Evolutionary conservation across 495 filamentous ascomycete genomes (phyloP), one percentile per base, ranked within the genome.

Genomic region (Annulohypoxylon nitens): DNA sequence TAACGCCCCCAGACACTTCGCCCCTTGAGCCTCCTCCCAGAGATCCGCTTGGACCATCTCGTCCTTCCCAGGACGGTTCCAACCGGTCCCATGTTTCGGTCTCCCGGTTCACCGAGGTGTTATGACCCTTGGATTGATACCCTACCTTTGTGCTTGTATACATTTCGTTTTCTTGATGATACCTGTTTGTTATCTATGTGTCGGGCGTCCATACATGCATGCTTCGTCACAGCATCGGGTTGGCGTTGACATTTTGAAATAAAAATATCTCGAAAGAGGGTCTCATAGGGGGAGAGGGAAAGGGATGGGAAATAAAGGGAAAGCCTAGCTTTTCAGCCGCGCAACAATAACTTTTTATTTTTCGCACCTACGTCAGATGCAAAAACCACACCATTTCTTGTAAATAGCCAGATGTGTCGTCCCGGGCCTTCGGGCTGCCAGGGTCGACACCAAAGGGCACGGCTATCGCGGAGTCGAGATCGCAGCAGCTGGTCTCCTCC

Each of bases 91-190:
- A 83, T 48, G 79, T 63, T 7, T 83, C 81, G 26, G 75, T 68
- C 5, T 88, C 87, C 23, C 77, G 83, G 59, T 89, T 89, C 69
- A 84, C 81, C 8, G 87, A 89, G 76, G 79, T 84, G 64, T 81
- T 87, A 70, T 88, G 78, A 85, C 64, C 54, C 41, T 60, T 47
- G 51, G 72, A 64, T 72, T 61, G 64, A 65, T 72, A 69, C 65
- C 65, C 4, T 58, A 53, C 51, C 20, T 75, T 63, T 70, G 53
- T 53, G 45, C 62, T 63, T 50, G 48, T 74, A 63, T 75, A 66
- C 36, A 75, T 70, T 64, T 67, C 25, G 62, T 53, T 58, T 69
- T 64, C 67, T 67, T 70, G 62, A 75, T 75, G 72, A 75, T 75
- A 75, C 72, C 72, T 75, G 67, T 62, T 74, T 74, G 67, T 70